phyloP scores from a whole-genome alignment of 2,329 filamentous ascomycete species.

The Raffaelea deltoideospora region DNA sequence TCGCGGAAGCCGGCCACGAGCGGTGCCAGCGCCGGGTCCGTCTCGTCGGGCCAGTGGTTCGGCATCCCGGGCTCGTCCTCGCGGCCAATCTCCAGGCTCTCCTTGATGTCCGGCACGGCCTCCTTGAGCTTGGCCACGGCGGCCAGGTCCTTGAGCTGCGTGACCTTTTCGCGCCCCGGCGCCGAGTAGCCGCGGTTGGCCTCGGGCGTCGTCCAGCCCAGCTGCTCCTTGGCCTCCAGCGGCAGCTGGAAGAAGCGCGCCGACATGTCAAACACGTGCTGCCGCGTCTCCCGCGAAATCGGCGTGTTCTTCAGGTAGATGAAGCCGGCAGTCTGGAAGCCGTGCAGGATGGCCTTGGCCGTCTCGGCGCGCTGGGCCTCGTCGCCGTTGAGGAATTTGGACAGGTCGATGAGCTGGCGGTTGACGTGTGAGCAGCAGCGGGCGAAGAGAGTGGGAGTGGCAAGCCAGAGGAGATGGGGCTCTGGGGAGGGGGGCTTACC shows the following conservation, averaged over 20 bases:
- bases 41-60: constrained; percentile 58
- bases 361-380: constrained; percentile 44
- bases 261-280: constrained; percentile 50
- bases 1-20: constrained; percentile 16
- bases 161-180: constrained; percentile 57
- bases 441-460: neutral
- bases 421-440: neutral
- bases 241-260: constrained; percentile 56
- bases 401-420: constrained; percentile 62
- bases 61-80: constrained; percentile 44
- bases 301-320: constrained; percentile 75
- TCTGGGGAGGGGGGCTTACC: constrained; percentile 7
- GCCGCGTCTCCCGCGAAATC: constrained; percentile 43
- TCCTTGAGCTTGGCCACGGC: constrained; percentile 44
- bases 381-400: constrained; percentile 50
- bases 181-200: constrained; percentile 62
- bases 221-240: constrained; percentile 43
- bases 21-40: constrained; percentile 23
- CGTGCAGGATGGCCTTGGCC: constrained; percentile 57
- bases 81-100: constrained; percentile 49
- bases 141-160: constrained; percentile 32
- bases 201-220: constrained; percentile 57
- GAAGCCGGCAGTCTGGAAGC: constrained; percentile 78
- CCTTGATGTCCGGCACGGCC: constrained; percentile 48
- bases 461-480: no score